Evolutionary conservation across 129 eudicot species (phyloP), one percentile per base, ranked within the genome.

Genomic region (Sambucus nigra): DNA sequence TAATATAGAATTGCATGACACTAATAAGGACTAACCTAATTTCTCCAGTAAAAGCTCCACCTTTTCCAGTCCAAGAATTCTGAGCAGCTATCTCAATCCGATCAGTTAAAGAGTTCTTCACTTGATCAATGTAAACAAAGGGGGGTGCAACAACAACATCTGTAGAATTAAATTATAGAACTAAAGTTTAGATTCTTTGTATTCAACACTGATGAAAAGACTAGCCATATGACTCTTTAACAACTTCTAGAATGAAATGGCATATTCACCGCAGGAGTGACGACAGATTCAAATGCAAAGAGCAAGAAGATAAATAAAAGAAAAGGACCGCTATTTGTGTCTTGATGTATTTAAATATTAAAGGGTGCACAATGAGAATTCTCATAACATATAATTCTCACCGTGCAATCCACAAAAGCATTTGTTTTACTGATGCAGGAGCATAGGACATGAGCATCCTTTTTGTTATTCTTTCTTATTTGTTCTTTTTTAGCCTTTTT

Each of bases 91-190:
- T 73, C 70, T 85, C 94, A 57, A 89, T 81, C 42, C 92, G 82
- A 22, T 72, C 92, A 33, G 78, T 73, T 48, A 89, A 63, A 0
- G 88, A 84, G 77, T 33, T 81, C 80, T 89, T 85, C 38, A 89
- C 98, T 81, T 89, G 98, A 73, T 85, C 95, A 46, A 89, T 79
- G 66, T 89, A 89, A 56, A 89, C 63, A 73, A 84, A 89, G 12
- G 98, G 95, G 49, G 98, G 95, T 29, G 95, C 77, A 47, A 89
- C 95, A 48, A 89, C 98, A 63, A 89, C 98, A 69, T 85, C 98
- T 79, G 84, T 21, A 31, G 38, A 5, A 1, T 31, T 31, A 6
- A 31, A 31, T 6, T 6, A 31, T 31, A 31, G 38, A 31, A 31
- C 10, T 5, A 31, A 11, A 6, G 5, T 31, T 31, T 31, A 31